phyloP scores from a whole-genome alignment of 2,329 filamentous ascomycete genomes.

The Podosphaera fusca region DNA sequence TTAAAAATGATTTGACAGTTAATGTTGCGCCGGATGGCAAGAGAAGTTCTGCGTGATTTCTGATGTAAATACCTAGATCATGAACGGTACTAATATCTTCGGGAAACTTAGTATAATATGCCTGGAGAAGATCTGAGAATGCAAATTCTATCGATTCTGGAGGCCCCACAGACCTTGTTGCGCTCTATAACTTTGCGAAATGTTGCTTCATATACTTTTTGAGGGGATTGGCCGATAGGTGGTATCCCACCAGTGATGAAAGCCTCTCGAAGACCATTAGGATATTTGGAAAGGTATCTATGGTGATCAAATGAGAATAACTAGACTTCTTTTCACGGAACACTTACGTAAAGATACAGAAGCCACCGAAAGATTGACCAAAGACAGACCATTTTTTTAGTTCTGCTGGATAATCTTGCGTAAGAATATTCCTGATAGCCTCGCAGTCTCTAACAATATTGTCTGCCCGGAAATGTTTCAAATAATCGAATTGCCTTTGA shows the following conservation, averaged over 20 bases:
- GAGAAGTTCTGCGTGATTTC: constrained; percentile 30
- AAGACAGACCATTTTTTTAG: constrained; percentile 66
- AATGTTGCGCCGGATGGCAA: constrained; percentile 52
- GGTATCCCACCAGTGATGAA: constrained; percentile 73
- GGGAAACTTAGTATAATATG: constrained; percentile 62
- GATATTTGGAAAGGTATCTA: constrained; percentile 42
- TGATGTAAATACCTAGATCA: constrained; percentile 40
- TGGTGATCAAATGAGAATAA: constrained; percentile 3
- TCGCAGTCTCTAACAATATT: constrained; percentile 79
- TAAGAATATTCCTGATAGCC: constrained; percentile 56
- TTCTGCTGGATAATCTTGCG: constrained; percentile 40
- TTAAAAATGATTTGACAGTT: constrained; percentile 51
- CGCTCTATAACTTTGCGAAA: constrained; percentile 47
- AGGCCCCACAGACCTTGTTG: constrained; percentile 24
- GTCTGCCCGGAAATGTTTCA: constrained; percentile 71
- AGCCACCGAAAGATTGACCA: constrained; percentile 83
- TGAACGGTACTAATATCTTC: constrained; percentile 51
- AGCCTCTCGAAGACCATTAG: constrained; percentile 55
- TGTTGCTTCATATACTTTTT: constrained; percentile 51
- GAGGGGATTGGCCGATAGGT: constrained; percentile 46
- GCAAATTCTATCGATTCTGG: not conserved
- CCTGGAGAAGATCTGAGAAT: constrained; percentile 15
- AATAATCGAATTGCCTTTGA: constrained; percentile 51
- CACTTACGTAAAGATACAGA: constrained; percentile 56
- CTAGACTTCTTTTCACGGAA: not conserved